Base-by-base conservation (phyloP, 169 alveolate species). In the Cryptosporidium ryanae region DNA sequence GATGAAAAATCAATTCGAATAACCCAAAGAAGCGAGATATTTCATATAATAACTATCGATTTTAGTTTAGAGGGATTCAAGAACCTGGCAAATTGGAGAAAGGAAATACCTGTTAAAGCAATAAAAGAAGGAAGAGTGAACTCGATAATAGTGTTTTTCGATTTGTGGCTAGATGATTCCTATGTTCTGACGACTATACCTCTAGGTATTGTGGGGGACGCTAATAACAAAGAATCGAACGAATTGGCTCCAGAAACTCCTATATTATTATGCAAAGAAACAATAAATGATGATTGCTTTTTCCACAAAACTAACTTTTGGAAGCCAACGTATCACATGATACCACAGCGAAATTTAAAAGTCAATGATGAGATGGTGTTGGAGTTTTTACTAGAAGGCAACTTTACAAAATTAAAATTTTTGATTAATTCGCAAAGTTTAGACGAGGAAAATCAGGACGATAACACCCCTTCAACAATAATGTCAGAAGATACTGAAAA, bases 301-400 rank as follows among this genome's bases (percentile, higher is more conserved):
- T 57, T 27, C 43, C 68, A 76, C n/a, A 76, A 59, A 25, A 76
- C 87, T 10, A 61, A 21, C 12, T 59, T 76, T 21, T 76, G 87
- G 87, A 76, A 61, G 32, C 87, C 87, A 18, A 63, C 63, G 7
- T 76, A 43, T 34, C 87, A 76, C 59, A 76, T 76, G 87, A 54
- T 76, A 15, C 87, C 87, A 21, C 87, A 76, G 23, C 38, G 38
- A 43, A 25, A 29, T 48, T 21, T 48, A 32, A 18, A 57, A 13
- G 32, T 43, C 34, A 57, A 61, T 34, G 87, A 76, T 76, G 59
- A 61, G 13, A 61, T 76, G 25, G 76, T 57, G 2, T 43, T 76
- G n/a, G 87, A 76, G 8, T 76, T 76, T 21, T 43, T 52, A 10
- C 6, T 76, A 1, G 76, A 55, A 10, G 29, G 63, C 13, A 57